Evolutionary conservation across 495 filamentous ascomycete genomes (phyloP).

Genomic region (Tuber melanosporum): DNA sequence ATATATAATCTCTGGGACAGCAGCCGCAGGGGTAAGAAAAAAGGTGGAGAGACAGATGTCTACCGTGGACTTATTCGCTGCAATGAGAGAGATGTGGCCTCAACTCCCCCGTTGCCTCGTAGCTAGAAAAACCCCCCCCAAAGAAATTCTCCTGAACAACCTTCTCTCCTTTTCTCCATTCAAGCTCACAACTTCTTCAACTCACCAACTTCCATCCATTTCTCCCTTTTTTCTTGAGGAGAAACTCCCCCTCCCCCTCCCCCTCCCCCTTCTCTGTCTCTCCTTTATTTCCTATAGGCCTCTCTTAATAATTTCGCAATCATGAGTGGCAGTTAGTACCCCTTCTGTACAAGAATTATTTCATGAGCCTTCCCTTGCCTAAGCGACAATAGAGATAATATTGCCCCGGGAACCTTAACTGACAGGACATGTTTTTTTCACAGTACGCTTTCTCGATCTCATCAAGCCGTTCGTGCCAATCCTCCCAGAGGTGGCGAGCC

Average conservation of each 20-base stretch:
- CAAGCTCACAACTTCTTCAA: conserved; percentile 25
- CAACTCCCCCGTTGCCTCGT: conserved; percentile 30
- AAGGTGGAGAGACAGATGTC: background rate
- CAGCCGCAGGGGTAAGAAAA: background rate
- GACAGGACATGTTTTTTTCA: conserved; percentile 21
- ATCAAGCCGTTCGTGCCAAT: conserved; percentile 99
- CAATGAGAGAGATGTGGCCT: conserved; percentile 37
- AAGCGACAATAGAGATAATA: conserved; percentile 14
- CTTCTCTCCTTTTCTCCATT: conserved; percentile 21
- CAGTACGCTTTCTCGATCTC: conserved; percentile 98
- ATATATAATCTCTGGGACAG: background rate
- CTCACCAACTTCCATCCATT: conserved; percentile 21
- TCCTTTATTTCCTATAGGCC: conserved; percentile 33
- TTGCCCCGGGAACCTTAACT: conserved; percentile 33
- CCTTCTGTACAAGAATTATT: conserved; percentile 7
- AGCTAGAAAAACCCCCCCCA: conserved; percentile 32
- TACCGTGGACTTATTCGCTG: background rate
- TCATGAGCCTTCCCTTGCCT: conserved; percentile 20
- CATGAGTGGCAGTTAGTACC: conserved; percentile 55
- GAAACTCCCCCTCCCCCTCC: conserved; percentile 17
- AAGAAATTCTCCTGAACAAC: conserved; percentile 33
- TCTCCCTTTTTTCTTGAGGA: conserved; percentile 21
- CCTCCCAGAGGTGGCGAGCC: conserved; percentile 96
- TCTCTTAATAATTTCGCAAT: conserved; percentile 44
- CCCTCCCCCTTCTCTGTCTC: conserved; percentile 25